Conservation (phyloP, 305 asterid species). For the Rubia peregrina region DNA sequence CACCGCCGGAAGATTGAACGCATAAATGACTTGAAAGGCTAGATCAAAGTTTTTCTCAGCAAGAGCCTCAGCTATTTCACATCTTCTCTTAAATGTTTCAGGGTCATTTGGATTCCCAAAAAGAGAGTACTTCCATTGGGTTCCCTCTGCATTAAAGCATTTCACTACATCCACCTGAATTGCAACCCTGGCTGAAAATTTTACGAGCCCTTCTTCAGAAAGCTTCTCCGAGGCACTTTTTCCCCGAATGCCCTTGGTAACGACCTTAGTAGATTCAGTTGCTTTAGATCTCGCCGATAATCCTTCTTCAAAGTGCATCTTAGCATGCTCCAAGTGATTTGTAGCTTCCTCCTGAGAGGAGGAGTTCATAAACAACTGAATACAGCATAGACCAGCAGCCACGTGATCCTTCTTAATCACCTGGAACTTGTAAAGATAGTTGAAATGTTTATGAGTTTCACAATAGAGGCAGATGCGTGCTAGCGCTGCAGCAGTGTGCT, state of each 20-base stretch:
- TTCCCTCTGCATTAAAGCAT: slow-evolving; percentile 86
- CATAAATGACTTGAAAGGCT: slow-evolving; percentile 84
- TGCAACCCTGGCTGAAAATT: slow-evolving; percentile 83
- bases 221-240: slow-evolving; percentile 91
- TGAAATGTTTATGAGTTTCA: slow-evolving; percentile 93
- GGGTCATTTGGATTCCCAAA: slow-evolving; percentile 95
- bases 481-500: slow-evolving; percentile 84
- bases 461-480: slow-evolving; percentile 82
- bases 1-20: slow-evolving; percentile 92
- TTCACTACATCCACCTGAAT: slow-evolving; percentile 91
- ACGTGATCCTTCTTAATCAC: slow-evolving; percentile 89
- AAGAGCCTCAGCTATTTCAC: slow-evolving; percentile 93
- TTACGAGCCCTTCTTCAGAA: slow-evolving; percentile 88
- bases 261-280: slow-evolving; percentile 72
- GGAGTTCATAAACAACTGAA: slow-evolving; percentile 92
- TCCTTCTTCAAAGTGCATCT: slow-evolving; percentile 94
- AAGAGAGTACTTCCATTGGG: slow-evolving; percentile 91
- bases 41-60: slow-evolving; percentile 87
- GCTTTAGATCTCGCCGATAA: slow-evolving; percentile 66
- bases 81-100: slow-evolving; percentile 95
- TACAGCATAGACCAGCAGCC: slow-evolving; percentile 96
- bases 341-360: slow-evolving; percentile 87
- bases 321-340: slow-evolving; percentile 83
- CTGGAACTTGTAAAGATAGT: slow-evolving; percentile 90
- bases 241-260: slow-evolving; percentile 71